phyloP scores from a whole-genome alignment of 768 basidiomycete species.

The Hysterangium stoloniferum region DNA sequence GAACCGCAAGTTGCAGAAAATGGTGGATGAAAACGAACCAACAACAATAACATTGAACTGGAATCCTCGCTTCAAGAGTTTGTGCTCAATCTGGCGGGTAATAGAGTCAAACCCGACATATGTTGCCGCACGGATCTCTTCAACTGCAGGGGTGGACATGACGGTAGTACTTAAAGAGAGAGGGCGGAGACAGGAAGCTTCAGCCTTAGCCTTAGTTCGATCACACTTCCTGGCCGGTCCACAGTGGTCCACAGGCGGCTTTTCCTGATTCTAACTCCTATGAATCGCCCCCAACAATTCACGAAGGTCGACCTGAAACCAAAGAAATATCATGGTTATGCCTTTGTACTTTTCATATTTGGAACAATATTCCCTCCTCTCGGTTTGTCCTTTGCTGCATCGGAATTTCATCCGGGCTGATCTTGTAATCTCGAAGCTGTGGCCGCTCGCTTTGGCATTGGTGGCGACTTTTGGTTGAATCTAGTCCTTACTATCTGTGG shows the following conservation, averaged over 20 bases:
- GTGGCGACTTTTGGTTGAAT: conserved; percentile 88
- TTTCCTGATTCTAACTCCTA: neutral
- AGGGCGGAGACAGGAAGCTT: neutral
- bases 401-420: neutral
- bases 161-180: neutral
- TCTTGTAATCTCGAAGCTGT: conserved; percentile 53
- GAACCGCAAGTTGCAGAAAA: conserved; percentile 8
- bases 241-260: neutral
- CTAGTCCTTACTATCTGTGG: conserved; percentile 81
- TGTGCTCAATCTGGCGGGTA: conserved; percentile 96
- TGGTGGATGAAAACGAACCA: conserved; percentile 45
- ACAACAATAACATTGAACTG: conserved; percentile 98
- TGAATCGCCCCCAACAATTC: conserved; percentile 17
- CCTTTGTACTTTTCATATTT: conserved; percentile 72
- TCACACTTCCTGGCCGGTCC: neutral
- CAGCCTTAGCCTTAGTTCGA: neutral
- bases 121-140: conserved; percentile 84
- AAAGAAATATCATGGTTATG: conserved; percentile 71
- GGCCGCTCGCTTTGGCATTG: conserved; percentile 87
- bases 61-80: conserved; percentile 97
- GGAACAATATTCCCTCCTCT: conserved; percentile 91
- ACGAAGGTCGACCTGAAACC: conserved; percentile 58
- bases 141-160: conserved; percentile 41
- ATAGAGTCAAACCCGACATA: conserved; percentile 99
- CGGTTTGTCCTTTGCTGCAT: conserved; percentile 39